Base-by-base conservation (phyloP, 129 eudicot genomes). In the Chrysanthemum seticuspe region DNA sequence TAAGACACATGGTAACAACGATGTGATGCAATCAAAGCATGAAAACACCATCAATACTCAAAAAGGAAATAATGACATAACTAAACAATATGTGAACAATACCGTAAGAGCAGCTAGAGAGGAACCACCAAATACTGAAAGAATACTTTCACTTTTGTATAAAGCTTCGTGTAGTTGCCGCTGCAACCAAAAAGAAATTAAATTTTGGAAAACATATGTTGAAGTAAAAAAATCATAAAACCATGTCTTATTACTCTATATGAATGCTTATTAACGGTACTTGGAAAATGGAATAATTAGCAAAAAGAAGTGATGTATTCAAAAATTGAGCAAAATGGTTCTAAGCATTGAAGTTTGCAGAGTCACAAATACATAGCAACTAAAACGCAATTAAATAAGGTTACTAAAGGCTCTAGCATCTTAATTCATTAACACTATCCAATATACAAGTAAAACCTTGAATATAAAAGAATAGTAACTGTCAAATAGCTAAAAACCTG, bases 91-190 rank as follows among this genome's bases (percentile, higher is more conserved):
- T 40, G 68, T 23, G n/a, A 62, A 15, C 49, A 77, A 45, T 89
- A 90, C 99, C 89, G 97, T 94, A 47, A 94, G 76, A 66, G 99
- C 99, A 85, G 99, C 99, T 68, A 94, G 78, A 60, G 99, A 97
- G 52, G 99, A 94, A 50, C 99, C 93, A 79, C 87, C 99, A 81
- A 87, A 94, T 12, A 96, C 96, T 36, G 97, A 94, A 76, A 94
- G 79, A 49, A 90, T 96, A 67, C 90, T 79, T 82, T 90, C 99
- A 83, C 96, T 88, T 12, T 90, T 94, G 83, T 90, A 82, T 82
- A 88, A 94, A 14, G 99, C 97, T 86, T 88, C 97, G 67, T 94
- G 90, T 0, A 94, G 87, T 70, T 83, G 97, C 3, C 93, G 86
- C 99, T 90, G 80, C 21, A 21, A 21, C 21, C 21, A 21, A 21